Percentiles rank a stretch among this genome's conserved stretches.
Conservation (phyloP, 805 yeast genomes). For the Hagleromyces aurorensis region DNA sequence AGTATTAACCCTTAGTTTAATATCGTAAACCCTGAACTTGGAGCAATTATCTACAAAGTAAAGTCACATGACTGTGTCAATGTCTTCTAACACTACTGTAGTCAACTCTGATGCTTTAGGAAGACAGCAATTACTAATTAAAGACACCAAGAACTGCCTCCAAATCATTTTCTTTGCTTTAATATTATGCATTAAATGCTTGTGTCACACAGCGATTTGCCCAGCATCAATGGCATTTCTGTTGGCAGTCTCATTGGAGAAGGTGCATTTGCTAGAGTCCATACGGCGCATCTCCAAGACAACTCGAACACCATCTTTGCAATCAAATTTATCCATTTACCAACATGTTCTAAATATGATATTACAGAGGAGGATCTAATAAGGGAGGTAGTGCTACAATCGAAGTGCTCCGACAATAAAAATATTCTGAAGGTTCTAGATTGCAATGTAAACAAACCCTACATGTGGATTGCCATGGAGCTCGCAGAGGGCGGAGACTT, state of each 20-base stretch:
- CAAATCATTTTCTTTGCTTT: no score
- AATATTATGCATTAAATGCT: neutral
- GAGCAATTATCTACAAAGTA: no score
- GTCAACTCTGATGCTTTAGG: no score
- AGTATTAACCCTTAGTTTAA: no score
- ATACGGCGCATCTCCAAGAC: conserved; percentile 37
- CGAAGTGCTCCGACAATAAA: conserved; percentile 48
- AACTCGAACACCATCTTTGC: conserved; percentile 41
- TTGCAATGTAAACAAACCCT: conserved; percentile 46
- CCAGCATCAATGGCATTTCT: conserved; percentile 39
- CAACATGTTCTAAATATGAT: conserved; percentile 31
- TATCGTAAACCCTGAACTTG: no score
- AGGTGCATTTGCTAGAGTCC: conserved; percentile 61
- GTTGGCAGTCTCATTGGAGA: conserved; percentile 52
- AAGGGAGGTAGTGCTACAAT: conserved; percentile 52
- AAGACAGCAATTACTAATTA: no score
- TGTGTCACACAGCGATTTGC: conserved; percentile 44
- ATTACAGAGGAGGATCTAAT: conserved; percentile 36
- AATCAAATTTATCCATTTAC: conserved; percentile 46
- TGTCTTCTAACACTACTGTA: no score
- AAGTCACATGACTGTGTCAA: no score
- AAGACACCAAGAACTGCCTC: no score
- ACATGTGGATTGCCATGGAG: conserved; percentile 62
- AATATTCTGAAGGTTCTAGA: conserved; percentile 50
- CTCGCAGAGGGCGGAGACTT: conserved; percentile 68